Conservation (phyloP, 768 basidiomycete species). For the Mycena metata region DNA sequence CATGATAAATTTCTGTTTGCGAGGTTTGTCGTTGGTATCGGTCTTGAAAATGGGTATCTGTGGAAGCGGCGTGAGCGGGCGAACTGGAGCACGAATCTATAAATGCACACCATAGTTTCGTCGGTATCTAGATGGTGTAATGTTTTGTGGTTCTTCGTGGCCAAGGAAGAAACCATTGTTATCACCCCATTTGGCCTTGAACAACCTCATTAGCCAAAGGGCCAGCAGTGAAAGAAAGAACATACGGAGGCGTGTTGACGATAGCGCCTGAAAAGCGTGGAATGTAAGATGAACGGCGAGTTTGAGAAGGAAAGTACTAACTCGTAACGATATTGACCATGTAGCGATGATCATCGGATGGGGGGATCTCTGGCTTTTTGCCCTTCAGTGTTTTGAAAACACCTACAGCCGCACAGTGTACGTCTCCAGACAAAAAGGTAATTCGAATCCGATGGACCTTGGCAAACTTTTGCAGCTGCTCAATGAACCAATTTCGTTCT, state of each 20-base stretch:
- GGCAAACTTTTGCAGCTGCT: conserved; percentile 83
- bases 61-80: neutral
- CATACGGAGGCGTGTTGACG: conserved; percentile 92
- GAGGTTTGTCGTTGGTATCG: conserved; percentile 82
- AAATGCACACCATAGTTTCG: conserved; percentile 78
- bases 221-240: neutral
- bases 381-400: conserved; percentile 77
- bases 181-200: conserved; percentile 79
- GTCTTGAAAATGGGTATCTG: conserved; percentile 82
- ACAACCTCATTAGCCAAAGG: conserved; percentile 7
- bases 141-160: conserved; percentile 87
- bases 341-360: conserved; percentile 80
- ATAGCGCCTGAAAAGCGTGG: conserved; percentile 76
- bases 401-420: conserved; percentile 91
- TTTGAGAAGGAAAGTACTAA: conserved; percentile 48
- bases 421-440: conserved; percentile 93
- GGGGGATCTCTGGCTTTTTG: conserved; percentile 61
- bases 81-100: neutral
- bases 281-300: neutral
- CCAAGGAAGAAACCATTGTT: conserved; percentile 83
- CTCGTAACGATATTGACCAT: conserved; percentile 93
- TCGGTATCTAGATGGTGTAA: conserved; percentile 88
- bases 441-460: conserved; percentile 74
- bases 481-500: conserved; percentile 92
- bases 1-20: conserved; percentile 88